These are phyloP conservation scores for Scheffersomyces cryptocercus DNA, from an alignment of 1,139 yeast genomes.

Conservation along the genomic window DNA sequence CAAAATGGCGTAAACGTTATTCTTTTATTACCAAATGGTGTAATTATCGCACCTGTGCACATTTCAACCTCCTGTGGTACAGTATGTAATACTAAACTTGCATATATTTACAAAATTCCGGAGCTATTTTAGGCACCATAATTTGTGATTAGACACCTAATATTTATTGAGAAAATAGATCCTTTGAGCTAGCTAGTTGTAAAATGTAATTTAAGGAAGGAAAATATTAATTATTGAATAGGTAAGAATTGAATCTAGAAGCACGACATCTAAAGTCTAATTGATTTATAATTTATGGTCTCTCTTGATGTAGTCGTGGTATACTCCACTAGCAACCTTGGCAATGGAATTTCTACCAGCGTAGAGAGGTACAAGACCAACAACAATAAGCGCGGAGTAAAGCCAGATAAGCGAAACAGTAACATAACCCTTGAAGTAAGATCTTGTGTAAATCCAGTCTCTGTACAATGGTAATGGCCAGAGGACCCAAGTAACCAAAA, in stretches of 20 bases:
- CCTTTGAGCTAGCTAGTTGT: background rate
- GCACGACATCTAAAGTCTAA: too few relatives aligned
- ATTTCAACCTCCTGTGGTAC: too few relatives aligned
- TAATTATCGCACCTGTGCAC: too few relatives aligned
- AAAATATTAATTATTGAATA: background rate
- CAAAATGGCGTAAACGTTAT: too few relatives aligned
- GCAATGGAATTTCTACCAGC: slow-evolving; percentile 33
- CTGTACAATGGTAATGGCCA: slow-evolving; percentile 52
- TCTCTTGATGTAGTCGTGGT: slow-evolving; percentile 3
- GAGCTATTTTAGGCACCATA: too few relatives aligned
- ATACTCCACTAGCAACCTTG: slow-evolving; percentile 24
- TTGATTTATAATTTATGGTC: background rate
- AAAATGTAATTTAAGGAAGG: background rate
- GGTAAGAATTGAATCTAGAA: too few relatives aligned
- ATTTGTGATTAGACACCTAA: too few relatives aligned
- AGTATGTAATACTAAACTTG: too few relatives aligned
- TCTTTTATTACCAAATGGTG: too few relatives aligned
- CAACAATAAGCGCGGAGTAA: slow-evolving; percentile 28
- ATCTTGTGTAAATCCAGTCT: slow-evolving; percentile 39
- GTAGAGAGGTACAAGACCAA: slow-evolving; percentile 39
- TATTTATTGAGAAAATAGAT: too few relatives aligned
- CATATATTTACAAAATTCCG: too few relatives aligned
- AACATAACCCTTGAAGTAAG: slow-evolving; percentile 44
- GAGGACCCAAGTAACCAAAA: slow-evolving; percentile 38
- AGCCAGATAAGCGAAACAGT: slow-evolving; percentile 41